Evolutionary conservation across 106 monocot genomes (phyloP).

Genomic region (Apostasia ramifera): DNA sequence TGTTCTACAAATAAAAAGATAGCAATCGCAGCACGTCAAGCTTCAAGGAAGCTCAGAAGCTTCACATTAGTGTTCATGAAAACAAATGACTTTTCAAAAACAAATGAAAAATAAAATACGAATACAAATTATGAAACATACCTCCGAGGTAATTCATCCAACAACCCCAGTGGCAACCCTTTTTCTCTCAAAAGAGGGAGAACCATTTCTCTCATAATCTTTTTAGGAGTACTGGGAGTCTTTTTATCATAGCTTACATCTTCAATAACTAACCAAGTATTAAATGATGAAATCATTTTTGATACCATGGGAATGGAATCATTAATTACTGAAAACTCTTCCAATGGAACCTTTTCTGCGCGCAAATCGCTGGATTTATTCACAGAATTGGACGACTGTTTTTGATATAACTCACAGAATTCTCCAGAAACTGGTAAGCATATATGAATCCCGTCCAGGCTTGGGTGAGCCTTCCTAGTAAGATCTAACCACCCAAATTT

Average conservation of each 20-base stretch:
- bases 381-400: conserved; percentile 12
- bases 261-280: conserved; percentile 34
- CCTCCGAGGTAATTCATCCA: conserved; percentile 81
- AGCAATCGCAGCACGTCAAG: neutral
- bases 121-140: conserved; percentile 8
- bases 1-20: neutral
- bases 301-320: conserved; percentile 28
- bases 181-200: conserved; percentile 44
- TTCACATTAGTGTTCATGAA: neutral
- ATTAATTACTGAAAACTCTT: conserved; percentile 17
- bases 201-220: conserved; percentile 58
- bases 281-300: conserved; percentile 36
- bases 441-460: conserved; percentile 48
- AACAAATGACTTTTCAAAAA: neutral
- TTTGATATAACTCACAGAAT: conserved; percentile 27
- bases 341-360: conserved; percentile 16
- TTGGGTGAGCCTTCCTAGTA: conserved; percentile 48
- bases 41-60: neutral
- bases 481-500: conserved; percentile 81
- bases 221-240: conserved; percentile 42
- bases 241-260: conserved; percentile 29
- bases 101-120: neutral
- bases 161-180: conserved; percentile 29
- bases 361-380: conserved; percentile 7
- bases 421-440: conserved; percentile 46